Conservation (phyloP, 2,329 filamentous ascomycete genomes). For the Penicillium frequentans region DNA sequence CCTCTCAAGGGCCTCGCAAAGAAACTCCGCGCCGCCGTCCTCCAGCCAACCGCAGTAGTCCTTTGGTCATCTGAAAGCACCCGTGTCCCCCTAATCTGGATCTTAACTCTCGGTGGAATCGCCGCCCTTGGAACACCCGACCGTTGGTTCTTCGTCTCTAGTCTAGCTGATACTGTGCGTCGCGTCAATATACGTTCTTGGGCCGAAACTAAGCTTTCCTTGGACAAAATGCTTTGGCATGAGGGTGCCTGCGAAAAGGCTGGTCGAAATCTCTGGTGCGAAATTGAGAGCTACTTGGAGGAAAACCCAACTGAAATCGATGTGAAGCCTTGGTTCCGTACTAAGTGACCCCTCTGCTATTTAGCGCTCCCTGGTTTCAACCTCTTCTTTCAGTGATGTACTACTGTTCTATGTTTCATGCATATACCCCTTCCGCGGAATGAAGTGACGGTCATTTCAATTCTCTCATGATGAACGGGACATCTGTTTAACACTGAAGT, state of each 20-base stretch:
- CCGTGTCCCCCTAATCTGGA: conserved; percentile 35
- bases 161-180: conserved; percentile 22
- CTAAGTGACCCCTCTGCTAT: not conserved
- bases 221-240: conserved; percentile 36
- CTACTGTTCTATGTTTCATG: not conserved
- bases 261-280: conserved; percentile 30
- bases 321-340: not conserved
- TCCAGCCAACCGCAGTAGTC: conserved; percentile 16
- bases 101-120: conserved; percentile 39
- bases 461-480: not conserved
- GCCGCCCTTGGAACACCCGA: conserved; percentile 32
- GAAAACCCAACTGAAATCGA: not conserved
- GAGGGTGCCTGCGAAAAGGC: conserved; percentile 35
- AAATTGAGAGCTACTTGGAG: conserved; percentile 6
- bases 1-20: conserved; percentile 33
- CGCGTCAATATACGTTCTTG: conserved; percentile 25
- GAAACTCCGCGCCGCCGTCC: conserved; percentile 27
- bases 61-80: conserved; percentile 29
- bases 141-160: conserved; percentile 35
- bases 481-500: not conserved
- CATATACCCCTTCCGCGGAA: not conserved
- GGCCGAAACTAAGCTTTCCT: conserved; percentile 23
- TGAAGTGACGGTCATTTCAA: not conserved
- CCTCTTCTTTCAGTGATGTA: not conserved
- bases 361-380: not conserved